Percentiles rank a stretch among this genome's conserved stretches.
These are phyloP conservation scores for Pisolithus thermaeus DNA, from an alignment of 1,284 basidiomycete species.

Conservation along the genomic window DNA sequence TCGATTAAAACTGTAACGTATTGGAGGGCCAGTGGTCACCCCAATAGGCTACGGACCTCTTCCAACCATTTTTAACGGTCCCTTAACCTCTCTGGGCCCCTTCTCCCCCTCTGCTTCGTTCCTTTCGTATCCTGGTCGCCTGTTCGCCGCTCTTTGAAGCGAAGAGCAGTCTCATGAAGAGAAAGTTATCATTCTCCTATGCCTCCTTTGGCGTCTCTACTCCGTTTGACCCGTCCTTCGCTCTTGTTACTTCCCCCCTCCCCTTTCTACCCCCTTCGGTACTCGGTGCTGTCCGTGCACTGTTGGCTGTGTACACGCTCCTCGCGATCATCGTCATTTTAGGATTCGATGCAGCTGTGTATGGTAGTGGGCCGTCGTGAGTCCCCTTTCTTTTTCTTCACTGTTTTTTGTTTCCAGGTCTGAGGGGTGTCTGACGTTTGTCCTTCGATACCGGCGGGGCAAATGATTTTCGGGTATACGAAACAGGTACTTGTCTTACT, in stretches of 20 bases:
- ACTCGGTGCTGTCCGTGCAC: conserved; percentile 43
- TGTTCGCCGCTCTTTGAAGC: not conserved
- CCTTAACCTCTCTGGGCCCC: too few species aligned
- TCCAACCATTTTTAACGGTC: too few species aligned
- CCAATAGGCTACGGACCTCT: too few species aligned
- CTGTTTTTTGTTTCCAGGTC: not conserved
- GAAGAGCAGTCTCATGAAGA: not conserved
- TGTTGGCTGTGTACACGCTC: conserved; percentile 51
- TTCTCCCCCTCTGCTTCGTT: not conserved
- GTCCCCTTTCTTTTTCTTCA: conserved; percentile 14
- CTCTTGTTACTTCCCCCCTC: conserved; percentile 55
- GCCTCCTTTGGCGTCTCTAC: conserved; percentile 24
- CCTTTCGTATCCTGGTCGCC: too few species aligned
- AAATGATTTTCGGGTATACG: not conserved
- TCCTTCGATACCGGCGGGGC: not conserved
- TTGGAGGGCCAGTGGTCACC: too few species aligned
- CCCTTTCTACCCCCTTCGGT: conserved; percentile 39
- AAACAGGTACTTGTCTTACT: conserved; percentile 55
- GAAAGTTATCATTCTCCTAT: conserved; percentile 11
- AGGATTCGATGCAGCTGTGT: conserved; percentile 31
- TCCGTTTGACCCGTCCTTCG: conserved; percentile 49
- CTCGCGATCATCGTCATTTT: conserved; percentile 42
- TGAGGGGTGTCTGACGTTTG: not conserved
- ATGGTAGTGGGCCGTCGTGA: conserved; percentile 26
- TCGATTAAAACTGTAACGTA: too few species aligned